A percentile compares a stretch with the other conserved stretches of the same genome.
phyloP scores from a whole-genome alignment of 2,329 filamentous ascomycete species.

The Arachnomyces sp. region DNA sequence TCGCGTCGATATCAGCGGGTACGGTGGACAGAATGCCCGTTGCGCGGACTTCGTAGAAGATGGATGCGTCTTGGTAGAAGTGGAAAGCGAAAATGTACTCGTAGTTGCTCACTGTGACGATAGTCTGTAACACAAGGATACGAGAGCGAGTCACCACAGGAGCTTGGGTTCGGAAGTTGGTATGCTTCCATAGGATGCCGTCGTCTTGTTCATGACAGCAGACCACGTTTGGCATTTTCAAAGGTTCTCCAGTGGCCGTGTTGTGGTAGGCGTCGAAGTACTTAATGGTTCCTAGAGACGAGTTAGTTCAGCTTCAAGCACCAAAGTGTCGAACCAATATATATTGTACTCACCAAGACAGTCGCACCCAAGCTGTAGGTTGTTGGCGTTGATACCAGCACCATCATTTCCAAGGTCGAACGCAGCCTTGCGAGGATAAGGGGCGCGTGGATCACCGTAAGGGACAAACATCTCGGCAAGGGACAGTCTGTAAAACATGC shows the following conservation, averaged over 20 bases:
- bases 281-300: constrained; percentile 57
- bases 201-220: constrained; percentile 60
- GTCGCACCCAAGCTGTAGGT: constrained; percentile 48
- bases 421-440: constrained; percentile 61
- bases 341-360: too few relatives aligned
- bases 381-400: constrained; percentile 59
- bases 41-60: constrained; percentile 36
- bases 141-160: constrained; percentile 53
- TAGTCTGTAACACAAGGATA: constrained; percentile 53
- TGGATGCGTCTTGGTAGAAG: constrained; percentile 42
- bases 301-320: too few relatives aligned
- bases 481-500: constrained; percentile 58
- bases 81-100: constrained; percentile 39
- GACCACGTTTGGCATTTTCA: constrained; percentile 52
- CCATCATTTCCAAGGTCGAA: constrained; percentile 66
- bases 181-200: constrained; percentile 61
- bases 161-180: constrained; percentile 56
- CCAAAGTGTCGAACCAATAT: constrained; percentile 46
- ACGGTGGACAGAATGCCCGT: constrained; percentile 55
- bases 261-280: constrained; percentile 54
- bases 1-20: constrained; percentile 56
- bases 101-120: constrained; percentile 37
- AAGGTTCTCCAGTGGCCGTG: constrained; percentile 45
- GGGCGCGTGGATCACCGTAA: constrained; percentile 57
- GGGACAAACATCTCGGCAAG: constrained; percentile 63